These are phyloP conservation scores for Suillus cothurnatus DNA, from an alignment of 768 basidiomycete species.

Conservation along the genomic window DNA sequence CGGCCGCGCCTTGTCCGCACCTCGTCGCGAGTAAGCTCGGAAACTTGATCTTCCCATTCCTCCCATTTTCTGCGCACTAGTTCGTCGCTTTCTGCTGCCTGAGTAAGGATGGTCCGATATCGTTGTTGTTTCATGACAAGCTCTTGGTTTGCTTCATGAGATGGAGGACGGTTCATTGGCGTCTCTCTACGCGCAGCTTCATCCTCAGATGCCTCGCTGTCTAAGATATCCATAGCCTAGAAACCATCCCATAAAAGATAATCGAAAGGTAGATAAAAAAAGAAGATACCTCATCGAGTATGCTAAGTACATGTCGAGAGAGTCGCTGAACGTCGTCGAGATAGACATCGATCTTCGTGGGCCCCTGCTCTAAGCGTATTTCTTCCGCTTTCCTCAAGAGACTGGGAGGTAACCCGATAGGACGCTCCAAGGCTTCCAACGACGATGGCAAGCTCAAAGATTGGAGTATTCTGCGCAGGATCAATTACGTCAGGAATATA, in stretches of 20 bases:
- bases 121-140: constrained; percentile 70
- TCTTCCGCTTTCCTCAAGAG: constrained; percentile 85
- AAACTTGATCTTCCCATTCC: constrained; percentile 79
- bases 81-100: constrained; percentile 77
- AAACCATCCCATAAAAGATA: constrained; percentile 3
- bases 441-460: constrained; percentile 80
- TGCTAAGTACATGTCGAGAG: constrained; percentile 55
- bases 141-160: constrained; percentile 77
- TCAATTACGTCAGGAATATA: constrained; percentile 9
- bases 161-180: constrained; percentile 57
- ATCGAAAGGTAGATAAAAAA: constrained; percentile 1
- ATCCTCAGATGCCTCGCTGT: constrained; percentile 86
- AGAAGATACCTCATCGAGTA: constrained; percentile 72
- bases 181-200: constrained; percentile 62
- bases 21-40: constrained; percentile 69
- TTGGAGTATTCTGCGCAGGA: constrained; percentile 57
- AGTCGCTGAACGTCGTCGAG: constrained; percentile 75
- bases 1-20: constrained; percentile 25
- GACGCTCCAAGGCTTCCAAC: constrained; percentile 85
- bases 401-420: constrained; percentile 87
- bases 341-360: constrained; percentile 65
- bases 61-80: constrained; percentile 83
- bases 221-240: constrained; percentile 89
- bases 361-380: constrained; percentile 77
- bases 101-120: constrained; percentile 70